Evolutionary conservation across 2,329 filamentous ascomycete species (phyloP).

Genomic region (Periconia sp.): DNA sequence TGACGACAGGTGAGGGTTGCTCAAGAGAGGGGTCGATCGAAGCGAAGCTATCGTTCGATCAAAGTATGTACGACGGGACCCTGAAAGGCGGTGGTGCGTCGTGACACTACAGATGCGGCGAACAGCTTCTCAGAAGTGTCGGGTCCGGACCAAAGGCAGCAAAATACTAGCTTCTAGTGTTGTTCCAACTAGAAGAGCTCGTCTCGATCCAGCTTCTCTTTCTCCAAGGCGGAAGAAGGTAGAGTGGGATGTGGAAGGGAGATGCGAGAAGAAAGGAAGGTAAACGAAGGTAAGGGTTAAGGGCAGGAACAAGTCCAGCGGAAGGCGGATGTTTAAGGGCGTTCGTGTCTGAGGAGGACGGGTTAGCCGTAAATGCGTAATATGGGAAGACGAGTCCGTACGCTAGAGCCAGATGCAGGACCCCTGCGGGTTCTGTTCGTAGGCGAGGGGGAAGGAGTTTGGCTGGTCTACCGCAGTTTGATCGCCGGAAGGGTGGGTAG

Average conservation of each 20-base stretch:
- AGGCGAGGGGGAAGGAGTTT: background rate
- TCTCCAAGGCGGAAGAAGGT: background rate
- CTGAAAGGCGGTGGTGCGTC: conserved; percentile 7
- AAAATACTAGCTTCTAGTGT: conserved; percentile 19
- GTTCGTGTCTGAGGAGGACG: conserved; percentile 1
- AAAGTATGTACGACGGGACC: conserved; percentile 9
- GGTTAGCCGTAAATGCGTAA: background rate
- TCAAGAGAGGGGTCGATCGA: too few relatives aligned
- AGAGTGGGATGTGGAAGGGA: conserved; percentile 5
- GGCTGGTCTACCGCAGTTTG: conserved; percentile 1
- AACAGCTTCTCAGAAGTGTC: conserved; percentile 19
- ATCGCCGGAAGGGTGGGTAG: background rate
- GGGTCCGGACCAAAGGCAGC: conserved; percentile 1
- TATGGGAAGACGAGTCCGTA: conserved; percentile 1
- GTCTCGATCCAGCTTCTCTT: conserved; percentile 10
- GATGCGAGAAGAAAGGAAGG: conserved; percentile 6
- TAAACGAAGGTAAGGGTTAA: conserved; percentile 24
- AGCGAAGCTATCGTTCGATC: background rate
- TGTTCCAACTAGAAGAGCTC: conserved; percentile 20
- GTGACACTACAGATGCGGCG: conserved; percentile 17
- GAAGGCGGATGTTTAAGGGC: conserved; percentile 4
- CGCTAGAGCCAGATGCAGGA: background rate
- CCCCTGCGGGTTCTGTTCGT: background rate
- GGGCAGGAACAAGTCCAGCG: too few relatives aligned
- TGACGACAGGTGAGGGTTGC: too few relatives aligned